Evolutionary conservation across 2,329 filamentous ascomycete species (phyloP).

Genomic region (Lasiodiplodia citricola): DNA sequence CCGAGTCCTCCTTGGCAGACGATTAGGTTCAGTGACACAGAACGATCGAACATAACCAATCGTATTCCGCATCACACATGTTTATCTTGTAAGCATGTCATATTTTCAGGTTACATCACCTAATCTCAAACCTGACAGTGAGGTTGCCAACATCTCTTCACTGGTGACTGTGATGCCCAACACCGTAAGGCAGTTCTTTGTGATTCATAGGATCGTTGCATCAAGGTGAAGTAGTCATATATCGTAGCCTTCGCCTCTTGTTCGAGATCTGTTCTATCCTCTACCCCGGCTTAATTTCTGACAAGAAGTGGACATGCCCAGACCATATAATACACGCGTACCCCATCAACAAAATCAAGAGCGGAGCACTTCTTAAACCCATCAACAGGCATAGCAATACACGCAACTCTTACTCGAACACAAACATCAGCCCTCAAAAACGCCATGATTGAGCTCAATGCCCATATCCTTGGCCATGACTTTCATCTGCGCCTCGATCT

Average conservation of each 20-base stretch:
- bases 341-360: background rate
- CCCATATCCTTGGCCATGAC: slow-evolving; percentile 89
- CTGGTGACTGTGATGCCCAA: background rate
- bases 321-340: background rate
- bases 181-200: background rate
- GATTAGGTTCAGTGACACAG: background rate
- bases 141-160: background rate
- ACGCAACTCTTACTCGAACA: background rate
- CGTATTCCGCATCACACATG: background rate
- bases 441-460: slow-evolving; percentile 83
- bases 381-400: background rate
- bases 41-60: background rate
- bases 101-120: too few species aligned
- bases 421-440: slow-evolving; percentile 77
- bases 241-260: background rate
- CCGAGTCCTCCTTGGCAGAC: background rate
- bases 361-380: background rate
- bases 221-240: background rate
- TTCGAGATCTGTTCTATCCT: background rate
- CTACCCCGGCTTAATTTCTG: background rate
- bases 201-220: background rate
- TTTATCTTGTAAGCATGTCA: too few species aligned
- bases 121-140: too few species aligned
- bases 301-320: background rate
- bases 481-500: slow-evolving; percentile 86